These are phyloP conservation scores for Fusarium protoensiforme DNA, from an alignment of 2,329 filamentous ascomycete genomes.

Conservation along the genomic window DNA sequence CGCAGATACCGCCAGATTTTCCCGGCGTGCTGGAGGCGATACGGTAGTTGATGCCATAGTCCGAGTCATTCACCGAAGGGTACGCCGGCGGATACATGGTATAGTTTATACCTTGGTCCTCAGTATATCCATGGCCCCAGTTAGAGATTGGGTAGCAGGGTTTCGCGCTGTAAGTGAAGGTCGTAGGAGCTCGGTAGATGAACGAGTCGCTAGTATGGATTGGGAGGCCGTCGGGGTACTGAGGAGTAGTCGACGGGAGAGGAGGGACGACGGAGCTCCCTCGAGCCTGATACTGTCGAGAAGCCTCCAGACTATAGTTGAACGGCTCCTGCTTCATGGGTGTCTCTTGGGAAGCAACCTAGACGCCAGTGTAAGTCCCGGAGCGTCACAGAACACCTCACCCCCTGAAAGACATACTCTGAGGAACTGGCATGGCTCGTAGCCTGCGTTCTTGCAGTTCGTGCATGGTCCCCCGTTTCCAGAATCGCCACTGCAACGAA, in stretches of 20 bases:
- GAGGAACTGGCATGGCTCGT: constrained; percentile 80
- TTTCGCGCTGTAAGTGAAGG: constrained; percentile 41
- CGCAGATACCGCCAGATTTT: constrained; percentile 39
- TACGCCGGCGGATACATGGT: constrained; percentile 37
- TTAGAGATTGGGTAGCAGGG: constrained; percentile 38
- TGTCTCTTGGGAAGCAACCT: constrained; percentile 50
- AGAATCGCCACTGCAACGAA: constrained; percentile 89
- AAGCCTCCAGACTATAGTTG: constrained; percentile 45
- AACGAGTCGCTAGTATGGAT: constrained; percentile 28
- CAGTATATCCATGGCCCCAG: constrained; percentile 41
- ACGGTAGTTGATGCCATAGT: constrained; percentile 45
- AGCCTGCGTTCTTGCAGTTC: constrained; percentile 82
- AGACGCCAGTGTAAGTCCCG: constrained; percentile 1
- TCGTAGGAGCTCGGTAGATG: constrained; percentile 33
- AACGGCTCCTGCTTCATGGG: constrained; percentile 41
- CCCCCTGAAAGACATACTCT: constrained; percentile 68
- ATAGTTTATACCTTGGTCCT: constrained; percentile 42
- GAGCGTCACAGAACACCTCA: not conserved
- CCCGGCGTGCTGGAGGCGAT: constrained; percentile 27
- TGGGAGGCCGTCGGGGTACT: constrained; percentile 34
- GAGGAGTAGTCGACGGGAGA: constrained; percentile 15
- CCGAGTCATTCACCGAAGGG: constrained; percentile 31
- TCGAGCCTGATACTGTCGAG: constrained; percentile 46
- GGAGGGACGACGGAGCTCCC: constrained; percentile 28
- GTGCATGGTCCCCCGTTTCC: constrained; percentile 81